These are phyloP conservation scores for Diplocarpon rosae DNA, from an alignment of 2,329 filamentous ascomycete genomes.

Conservation along the genomic window DNA sequence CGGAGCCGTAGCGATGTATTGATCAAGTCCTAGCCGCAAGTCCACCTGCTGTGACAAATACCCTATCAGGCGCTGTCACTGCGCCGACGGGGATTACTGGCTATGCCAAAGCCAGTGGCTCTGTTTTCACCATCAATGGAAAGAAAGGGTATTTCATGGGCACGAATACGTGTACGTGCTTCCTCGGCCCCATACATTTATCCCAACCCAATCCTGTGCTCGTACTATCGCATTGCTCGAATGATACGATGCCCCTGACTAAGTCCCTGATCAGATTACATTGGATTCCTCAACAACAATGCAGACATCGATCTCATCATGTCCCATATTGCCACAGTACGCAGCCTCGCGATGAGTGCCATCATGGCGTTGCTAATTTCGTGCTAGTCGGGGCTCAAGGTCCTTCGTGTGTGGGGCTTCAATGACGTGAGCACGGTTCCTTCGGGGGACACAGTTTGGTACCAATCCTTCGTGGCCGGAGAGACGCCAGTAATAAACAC, in stretches of 20 bases:
- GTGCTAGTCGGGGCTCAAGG: constrained; percentile 40
- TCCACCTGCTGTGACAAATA: no score
- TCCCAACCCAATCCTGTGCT: neutral
- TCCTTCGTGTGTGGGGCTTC: constrained; percentile 53
- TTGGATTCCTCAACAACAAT: constrained; percentile 41
- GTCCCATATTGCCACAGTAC: constrained; percentile 32
- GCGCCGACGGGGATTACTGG: constrained; percentile 10
- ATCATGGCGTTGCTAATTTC: neutral
- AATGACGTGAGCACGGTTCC: constrained; percentile 40
- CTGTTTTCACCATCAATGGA: constrained; percentile 33
- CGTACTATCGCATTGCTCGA: no score
- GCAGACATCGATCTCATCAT: constrained; percentile 43
- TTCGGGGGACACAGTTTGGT: constrained; percentile 33
- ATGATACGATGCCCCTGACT: neutral
- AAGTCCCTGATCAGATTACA: constrained; percentile 34
- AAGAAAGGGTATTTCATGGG: constrained; percentile 40
- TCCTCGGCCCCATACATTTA: neutral
- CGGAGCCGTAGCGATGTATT: neutral
- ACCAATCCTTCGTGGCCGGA: constrained; percentile 32
- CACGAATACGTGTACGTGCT: constrained; percentile 32
- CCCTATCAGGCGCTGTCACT: neutral
- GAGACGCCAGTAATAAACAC: constrained; percentile 50
- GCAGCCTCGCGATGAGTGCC: neutral
- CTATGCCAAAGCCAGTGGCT: constrained; percentile 22
- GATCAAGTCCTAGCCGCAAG: neutral